Base-by-base conservation (phyloP, 1,284 basidiomycete genomes). In the Neotropicomus parvogracilis region DNA sequence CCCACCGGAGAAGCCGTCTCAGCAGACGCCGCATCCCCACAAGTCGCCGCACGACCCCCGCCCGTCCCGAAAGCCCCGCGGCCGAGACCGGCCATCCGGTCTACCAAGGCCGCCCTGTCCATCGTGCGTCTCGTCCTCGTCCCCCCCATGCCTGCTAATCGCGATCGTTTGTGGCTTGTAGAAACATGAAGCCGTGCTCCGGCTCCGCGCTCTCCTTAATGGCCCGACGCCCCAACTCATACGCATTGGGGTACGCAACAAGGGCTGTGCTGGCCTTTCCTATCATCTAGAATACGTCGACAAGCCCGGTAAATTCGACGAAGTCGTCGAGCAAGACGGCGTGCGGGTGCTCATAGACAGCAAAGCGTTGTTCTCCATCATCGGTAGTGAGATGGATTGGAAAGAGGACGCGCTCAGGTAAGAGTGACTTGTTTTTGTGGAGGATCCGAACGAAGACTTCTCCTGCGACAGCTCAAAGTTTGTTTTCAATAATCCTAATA, bases 351-450 rank as follows among this genome's bases (percentile, higher is more conserved):
- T 99, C 53, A 94, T 99, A 66, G 97, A 99, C 72, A 90, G 87
- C 67, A 97, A 97, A 70, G 97, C 97, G 20, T 73, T 99, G 55
- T 99, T 99, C 70, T 94, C 89, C 53, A 97, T 99, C 63, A 98
- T 99, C 57, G 97, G 97, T 35, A 95, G 91, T 65, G 88, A 89
- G 74, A 99, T 99, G 97, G 94, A 97, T 66, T 99, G 97, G 97
- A 79, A 88, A 54, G 97, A 99, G 73, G 91, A 94, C 68, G 71
- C 82, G 29, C 71, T 97, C 39, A 93, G 90, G 86, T 88, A 46
- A 50, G 78, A 69, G 7, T 21, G 29, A 19, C 40, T 40, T 19
- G n/a, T 29, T 49, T 33, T 41, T 37, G 16, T 16, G 34, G 13
- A 11, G 36, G 49, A 16, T 8, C 39, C 39, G 26, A 44, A 44